These are phyloP conservation scores for Annulohypoxylon stygium DNA, from an alignment of 495 filamentous ascomycete genomes.

Conservation along the genomic window DNA sequence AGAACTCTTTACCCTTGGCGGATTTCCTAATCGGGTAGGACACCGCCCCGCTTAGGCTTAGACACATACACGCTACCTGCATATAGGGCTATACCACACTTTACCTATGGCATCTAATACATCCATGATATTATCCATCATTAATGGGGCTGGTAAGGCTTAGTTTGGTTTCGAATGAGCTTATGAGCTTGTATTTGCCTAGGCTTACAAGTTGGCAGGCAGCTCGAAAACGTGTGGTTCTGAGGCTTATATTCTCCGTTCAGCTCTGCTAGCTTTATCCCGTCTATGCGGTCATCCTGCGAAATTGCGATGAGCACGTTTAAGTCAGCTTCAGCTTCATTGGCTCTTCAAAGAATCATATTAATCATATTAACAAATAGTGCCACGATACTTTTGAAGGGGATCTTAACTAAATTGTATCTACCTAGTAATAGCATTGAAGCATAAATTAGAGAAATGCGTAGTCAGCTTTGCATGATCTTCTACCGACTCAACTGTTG, in stretches of 20 bases:
- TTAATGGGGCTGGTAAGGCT: neutral
- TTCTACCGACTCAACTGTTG: neutral
- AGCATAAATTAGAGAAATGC: neutral
- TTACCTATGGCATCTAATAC: no score
- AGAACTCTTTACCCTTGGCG: neutral
- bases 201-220: neutral
- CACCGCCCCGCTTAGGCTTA: neutral
- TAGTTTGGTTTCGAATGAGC: neutral
- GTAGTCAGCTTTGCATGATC: neutral
- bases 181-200: neutral
- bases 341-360: neutral
- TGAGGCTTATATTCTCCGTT: neutral
- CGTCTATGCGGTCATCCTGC: neutral
- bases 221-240: neutral
- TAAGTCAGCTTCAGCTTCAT: neutral
- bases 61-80: slow-evolving; percentile 2
- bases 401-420: neutral
- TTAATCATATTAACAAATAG: neutral
- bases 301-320: slow-evolving; percentile 1
- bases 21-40: slow-evolving; percentile 15
- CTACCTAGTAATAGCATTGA: neutral
- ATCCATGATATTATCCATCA: no score
- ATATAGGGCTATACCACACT: neutral
- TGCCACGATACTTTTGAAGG: neutral
- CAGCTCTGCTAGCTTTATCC: neutral